Base-by-base conservation (phyloP, 768 basidiomycete species). In the Boletellus ananas region DNA sequence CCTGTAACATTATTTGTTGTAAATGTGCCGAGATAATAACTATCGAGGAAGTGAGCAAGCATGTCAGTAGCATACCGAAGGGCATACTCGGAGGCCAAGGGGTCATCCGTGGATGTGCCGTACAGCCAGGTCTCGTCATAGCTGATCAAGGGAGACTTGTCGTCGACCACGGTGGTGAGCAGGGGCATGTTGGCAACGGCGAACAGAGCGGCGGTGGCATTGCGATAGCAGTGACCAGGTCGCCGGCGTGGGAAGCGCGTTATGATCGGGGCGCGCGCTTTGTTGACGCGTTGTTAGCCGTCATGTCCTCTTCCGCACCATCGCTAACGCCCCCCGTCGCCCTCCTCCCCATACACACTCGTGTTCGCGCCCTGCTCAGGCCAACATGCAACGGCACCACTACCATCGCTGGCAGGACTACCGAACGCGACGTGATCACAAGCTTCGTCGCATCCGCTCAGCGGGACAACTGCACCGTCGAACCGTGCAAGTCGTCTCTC, bases 361-460 rank as follows among this genome's bases (percentile, higher is more conserved):
- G 85, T 49, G 80, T 79, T 33, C 83, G 85, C 46, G 82, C 84
- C 46, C 69, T 88, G 34, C 78, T 92, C 49, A 83, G 90, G 41
- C 72, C 87, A 14, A 87, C 84, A 0, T 86, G 79, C 65, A 83
- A 87, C 53, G 74, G 73, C 39, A 54, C 65, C 25, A 66, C 73
- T 41, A 62, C 71, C 20, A 79, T 92, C 51, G 76, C 85, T 34
- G 90, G 90, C 35, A 87, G 90, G 56, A 76, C 80, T 25, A 53
- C 65, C 0, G 88, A 93, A 66, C 83, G 80, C 54, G 73, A 71
- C 16, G 64, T 64, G 13, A 81, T 92, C 60, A 65, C 71, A 17
- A 64, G 73, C 11, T 93, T 91, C 69, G 63, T 91, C 57, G 60
- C 70, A 18, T 71, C 77, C 5, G 85, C 87, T 61, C 61, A 81